Evolutionary conservation across 2,329 filamentous ascomycete genomes (phyloP).

Genomic region (Gaeumannomyces tritici): DNA sequence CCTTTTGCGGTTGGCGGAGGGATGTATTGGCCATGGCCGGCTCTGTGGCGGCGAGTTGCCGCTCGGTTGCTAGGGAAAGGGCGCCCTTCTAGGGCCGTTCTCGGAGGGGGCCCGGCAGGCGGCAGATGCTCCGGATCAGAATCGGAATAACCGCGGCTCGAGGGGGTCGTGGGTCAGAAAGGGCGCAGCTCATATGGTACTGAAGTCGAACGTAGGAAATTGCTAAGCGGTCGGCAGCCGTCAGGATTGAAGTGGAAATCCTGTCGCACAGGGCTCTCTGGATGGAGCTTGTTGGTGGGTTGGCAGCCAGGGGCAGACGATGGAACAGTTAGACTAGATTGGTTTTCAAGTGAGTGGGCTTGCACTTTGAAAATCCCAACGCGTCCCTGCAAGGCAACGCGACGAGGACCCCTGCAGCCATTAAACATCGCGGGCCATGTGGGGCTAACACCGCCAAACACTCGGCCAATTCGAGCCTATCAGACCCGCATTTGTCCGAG

Average conservation of each 20-base stretch:
- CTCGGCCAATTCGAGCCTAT: background rate
- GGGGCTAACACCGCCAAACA: background rate
- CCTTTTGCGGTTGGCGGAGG: slow-evolving; percentile 49
- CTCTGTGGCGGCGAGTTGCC: background rate
- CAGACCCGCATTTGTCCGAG: background rate
- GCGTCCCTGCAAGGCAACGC: background rate
- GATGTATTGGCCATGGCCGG: slow-evolving; percentile 48
- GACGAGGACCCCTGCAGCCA: background rate
- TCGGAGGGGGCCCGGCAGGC: background rate
- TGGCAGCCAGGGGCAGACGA: background rate
- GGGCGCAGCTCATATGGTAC: background rate
- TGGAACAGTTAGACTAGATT: background rate
- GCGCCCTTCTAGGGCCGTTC: background rate
- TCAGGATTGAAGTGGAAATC: background rate
- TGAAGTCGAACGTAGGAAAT: background rate
- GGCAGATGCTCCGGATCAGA: background rate
- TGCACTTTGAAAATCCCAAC: background rate
- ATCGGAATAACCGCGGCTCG: background rate
- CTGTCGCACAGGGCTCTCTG: background rate
- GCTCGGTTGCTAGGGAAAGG: background rate
- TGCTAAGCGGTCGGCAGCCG: background rate
- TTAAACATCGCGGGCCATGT: background rate
- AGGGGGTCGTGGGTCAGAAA: background rate
- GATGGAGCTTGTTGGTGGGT: background rate
- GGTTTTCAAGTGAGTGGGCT: too few relatives aligned